These are phyloP conservation scores for Arabidopsis hybrid DNA, from an alignment of 441 rosid genomes.

Conservation along the genomic window DNA sequence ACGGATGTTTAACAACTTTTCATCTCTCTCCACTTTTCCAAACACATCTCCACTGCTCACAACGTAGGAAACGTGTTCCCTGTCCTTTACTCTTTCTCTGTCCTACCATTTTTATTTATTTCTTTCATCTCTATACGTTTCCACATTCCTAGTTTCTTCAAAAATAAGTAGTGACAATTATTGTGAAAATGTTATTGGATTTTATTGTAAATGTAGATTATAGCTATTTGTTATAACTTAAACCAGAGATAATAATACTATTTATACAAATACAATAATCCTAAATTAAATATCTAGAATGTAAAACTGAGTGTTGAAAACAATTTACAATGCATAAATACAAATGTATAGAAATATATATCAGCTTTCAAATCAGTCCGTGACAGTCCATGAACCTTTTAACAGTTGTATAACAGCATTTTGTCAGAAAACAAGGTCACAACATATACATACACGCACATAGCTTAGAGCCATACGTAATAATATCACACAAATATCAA, in stretches of 20 bases:
- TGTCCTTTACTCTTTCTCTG: constrained; percentile 33
- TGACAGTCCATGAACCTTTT: constrained; percentile 43
- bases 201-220: not conserved
- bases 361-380: constrained; percentile 39
- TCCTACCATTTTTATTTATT: constrained; percentile 9
- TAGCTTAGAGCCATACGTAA: constrained; percentile 42
- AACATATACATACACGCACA: constrained; percentile 42
- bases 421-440: constrained; percentile 50
- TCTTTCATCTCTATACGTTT: constrained; percentile 30
- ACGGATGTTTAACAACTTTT: constrained; percentile 42
- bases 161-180: not conserved
- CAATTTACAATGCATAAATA: not conserved
- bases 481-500: constrained; percentile 33
- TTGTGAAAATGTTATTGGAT: constrained; percentile 2
- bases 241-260: not conserved
- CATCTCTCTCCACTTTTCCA: constrained; percentile 32
- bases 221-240: too few species aligned
- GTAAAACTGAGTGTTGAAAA: too few species aligned
- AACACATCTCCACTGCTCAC: constrained; percentile 44
- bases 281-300: not conserved
- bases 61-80: constrained; percentile 49
- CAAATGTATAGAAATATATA: not conserved
- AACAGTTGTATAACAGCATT: constrained; percentile 57
- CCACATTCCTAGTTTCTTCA: constrained; percentile 40
- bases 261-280: not conserved